Evolutionary conservation across 129 eudicot genomes (phyloP).

Genomic region (Pittosporum tobira): DNA sequence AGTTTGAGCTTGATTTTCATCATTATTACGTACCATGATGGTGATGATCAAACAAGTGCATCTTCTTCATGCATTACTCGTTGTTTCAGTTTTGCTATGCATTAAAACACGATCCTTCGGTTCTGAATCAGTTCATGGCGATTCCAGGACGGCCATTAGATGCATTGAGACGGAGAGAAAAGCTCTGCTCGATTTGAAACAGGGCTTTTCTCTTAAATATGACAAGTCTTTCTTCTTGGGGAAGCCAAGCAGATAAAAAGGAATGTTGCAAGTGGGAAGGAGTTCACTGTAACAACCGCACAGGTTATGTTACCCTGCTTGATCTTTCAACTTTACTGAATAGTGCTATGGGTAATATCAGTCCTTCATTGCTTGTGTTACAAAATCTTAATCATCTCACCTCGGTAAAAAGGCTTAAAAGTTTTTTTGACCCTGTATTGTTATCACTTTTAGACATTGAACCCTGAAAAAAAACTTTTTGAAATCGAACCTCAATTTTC

Average conservation of each 20-base stretch:
- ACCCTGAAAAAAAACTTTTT: too few species aligned
- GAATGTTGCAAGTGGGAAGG: conserved; percentile 40
- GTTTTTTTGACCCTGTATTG: too few species aligned
- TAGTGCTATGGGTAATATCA: conserved; percentile 15
- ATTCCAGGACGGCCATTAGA: not conserved
- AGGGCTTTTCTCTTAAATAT: not conserved
- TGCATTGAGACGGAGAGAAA: conserved; percentile 17
- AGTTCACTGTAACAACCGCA: conserved; percentile 18
- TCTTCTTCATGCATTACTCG: not conserved
- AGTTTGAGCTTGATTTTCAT: too few species aligned
- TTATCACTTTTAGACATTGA: too few species aligned
- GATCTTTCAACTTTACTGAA: conserved; percentile 6
- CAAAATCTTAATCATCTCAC: conserved; percentile 11
- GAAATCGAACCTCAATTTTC: too few species aligned
- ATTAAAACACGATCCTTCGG: not conserved
- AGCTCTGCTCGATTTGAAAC: conserved; percentile 26
- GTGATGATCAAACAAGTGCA: too few species aligned
- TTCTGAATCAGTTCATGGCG: too few species aligned
- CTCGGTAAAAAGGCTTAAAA: too few species aligned
- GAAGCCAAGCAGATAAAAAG: conserved; percentile 5
- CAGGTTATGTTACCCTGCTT: conserved; percentile 22
- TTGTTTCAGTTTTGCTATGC: not conserved
- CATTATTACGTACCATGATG: too few species aligned
- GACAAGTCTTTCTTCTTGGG: conserved; percentile 21
- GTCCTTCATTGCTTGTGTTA: conserved; percentile 18